Conservation (phyloP, 352 stramenopile species). For the Peronospora destructor region DNA sequence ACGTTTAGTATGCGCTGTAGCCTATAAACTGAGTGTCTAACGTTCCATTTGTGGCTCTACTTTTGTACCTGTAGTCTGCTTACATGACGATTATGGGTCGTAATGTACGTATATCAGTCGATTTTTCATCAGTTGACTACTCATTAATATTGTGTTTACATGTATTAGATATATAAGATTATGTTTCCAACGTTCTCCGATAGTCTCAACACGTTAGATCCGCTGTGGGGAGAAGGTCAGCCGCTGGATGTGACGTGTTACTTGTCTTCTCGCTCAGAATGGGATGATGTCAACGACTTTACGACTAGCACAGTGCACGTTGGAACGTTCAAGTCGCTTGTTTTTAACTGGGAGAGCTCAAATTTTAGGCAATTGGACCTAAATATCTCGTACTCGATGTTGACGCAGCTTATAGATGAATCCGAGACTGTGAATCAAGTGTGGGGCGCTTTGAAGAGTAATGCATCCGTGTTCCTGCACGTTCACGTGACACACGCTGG, state of each 20-base stretch:
- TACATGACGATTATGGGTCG: constrained; percentile 54
- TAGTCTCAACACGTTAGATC: constrained; percentile 42
- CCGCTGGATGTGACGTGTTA: constrained; percentile 51
- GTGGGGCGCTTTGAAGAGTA: constrained; percentile 40
- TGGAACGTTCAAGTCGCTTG: constrained; percentile 45
- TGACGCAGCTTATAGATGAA: constrained; percentile 13
- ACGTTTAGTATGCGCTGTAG: background rate
- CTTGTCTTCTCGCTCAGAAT: constrained; percentile 42
- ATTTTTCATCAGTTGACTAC: too few relatives aligned
- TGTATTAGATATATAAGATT: constrained; percentile 53
- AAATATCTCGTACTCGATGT: constrained; percentile 34
- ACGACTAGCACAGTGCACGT: constrained; percentile 31
- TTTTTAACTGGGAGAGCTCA: constrained; percentile 57
- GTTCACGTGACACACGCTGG: constrained; percentile 60
- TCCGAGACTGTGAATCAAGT: constrained; percentile 13
- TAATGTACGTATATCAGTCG: constrained; percentile 28
- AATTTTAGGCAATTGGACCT: constrained; percentile 49
- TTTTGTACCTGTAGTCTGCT: constrained; percentile 21
- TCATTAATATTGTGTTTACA: too few relatives aligned
- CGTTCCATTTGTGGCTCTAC: background rate
- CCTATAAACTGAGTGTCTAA: constrained; percentile 1
- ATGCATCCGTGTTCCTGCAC: constrained; percentile 61
- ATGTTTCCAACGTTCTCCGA: constrained; percentile 61
- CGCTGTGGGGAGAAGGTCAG: constrained; percentile 58
- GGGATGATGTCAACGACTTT: constrained; percentile 42